phyloP scores from a whole-genome alignment of 352 stramenopile species.

The Globisporangium lucens region DNA sequence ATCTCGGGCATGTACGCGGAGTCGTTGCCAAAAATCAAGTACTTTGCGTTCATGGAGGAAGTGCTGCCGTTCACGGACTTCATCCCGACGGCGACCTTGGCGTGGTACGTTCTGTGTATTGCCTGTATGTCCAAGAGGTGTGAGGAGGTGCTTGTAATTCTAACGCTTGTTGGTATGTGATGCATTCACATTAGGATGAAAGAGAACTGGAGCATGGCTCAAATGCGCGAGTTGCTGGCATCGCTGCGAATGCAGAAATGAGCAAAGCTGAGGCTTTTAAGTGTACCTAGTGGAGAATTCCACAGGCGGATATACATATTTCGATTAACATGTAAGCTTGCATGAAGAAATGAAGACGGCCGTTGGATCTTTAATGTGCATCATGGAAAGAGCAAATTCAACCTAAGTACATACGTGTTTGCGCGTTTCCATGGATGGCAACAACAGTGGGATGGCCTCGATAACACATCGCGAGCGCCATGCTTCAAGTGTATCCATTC shows the following conservation, averaged over 20 bases:
- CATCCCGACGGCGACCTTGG: slow-evolving; percentile 92
- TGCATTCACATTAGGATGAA: slow-evolving; percentile 42
- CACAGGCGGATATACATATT: not conserved
- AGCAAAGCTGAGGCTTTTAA: not conserved
- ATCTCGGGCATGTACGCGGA: slow-evolving; percentile 91
- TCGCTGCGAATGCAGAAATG: slow-evolving; percentile 3
- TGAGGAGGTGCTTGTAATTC: not conserved
- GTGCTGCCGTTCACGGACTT: slow-evolving; percentile 94
- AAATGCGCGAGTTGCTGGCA: slow-evolving; percentile 28
- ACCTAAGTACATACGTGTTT: not conserved
- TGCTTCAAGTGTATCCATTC: slow-evolving; percentile 6
- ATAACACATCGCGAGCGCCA: not conserved
- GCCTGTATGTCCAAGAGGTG: too few relatives aligned
- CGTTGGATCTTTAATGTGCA: not conserved
- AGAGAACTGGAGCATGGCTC: slow-evolving; percentile 45
- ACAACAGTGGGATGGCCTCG: not conserved
- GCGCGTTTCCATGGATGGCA: not conserved
- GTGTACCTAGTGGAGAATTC: not conserved
- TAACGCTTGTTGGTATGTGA: not conserved
- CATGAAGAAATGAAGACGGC: not conserved
- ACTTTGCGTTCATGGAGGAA: slow-evolving; percentile 82
- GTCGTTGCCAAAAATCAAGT: slow-evolving; percentile 82
- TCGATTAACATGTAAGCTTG: not conserved
- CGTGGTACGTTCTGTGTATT: slow-evolving; percentile 52
- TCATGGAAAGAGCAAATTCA: not conserved